Base-by-base conservation (phyloP, 2,329 filamentous ascomycete genomes). In the Xylaria sp. region DNA sequence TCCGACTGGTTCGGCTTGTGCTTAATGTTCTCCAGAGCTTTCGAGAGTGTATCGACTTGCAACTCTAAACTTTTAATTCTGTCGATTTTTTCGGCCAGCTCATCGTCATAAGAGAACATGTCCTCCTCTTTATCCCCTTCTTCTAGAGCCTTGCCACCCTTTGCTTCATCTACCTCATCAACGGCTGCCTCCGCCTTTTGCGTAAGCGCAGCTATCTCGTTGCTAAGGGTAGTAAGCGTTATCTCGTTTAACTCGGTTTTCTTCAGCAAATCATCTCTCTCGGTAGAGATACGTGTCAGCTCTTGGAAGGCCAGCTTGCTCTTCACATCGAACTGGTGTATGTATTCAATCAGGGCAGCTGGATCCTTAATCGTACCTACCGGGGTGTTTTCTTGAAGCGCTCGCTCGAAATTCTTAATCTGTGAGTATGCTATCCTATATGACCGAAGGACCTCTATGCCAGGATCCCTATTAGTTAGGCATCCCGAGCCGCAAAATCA, bases 291-390 rank as follows among this genome's bases (percentile, higher is more conserved):
- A 11, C 92, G 85, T 78, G 96, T 97, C 58, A 97, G 81, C 76
- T 99, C 95, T 46, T 96, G 90, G 85, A 96, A 89, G 3, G 96
- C 88, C 91, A 99, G 96, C 70, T 96, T 92, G 41, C 89, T 89
- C 72, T 96, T 94, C 54, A 93, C 77, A 63, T 89, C 94, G 40
- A 96, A 78, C 75, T 97, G 92, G 68, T 90, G 92, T 27, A 99
- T 82, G 72, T 97, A 99, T 76, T 98, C 94, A 6, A 93, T 85
- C 33, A 99, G 82, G 2, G 93, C 90, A 54, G 87, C 86, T 0
- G 94, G 92, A 62, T 99, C 95, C 68, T 83, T 84, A 69, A 99
- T 97, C 15, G 92, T 94, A 4, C 91, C 91, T 35, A 98, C 80
- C 2, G 95, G 94, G 0, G 95, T 99, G 70, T 96, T 91, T 74